Evolutionary conservation across 768 basidiomycete species (phyloP), one percentile per base, ranked within the genome.

Genomic region (Cystobasidium onofrii): DNA sequence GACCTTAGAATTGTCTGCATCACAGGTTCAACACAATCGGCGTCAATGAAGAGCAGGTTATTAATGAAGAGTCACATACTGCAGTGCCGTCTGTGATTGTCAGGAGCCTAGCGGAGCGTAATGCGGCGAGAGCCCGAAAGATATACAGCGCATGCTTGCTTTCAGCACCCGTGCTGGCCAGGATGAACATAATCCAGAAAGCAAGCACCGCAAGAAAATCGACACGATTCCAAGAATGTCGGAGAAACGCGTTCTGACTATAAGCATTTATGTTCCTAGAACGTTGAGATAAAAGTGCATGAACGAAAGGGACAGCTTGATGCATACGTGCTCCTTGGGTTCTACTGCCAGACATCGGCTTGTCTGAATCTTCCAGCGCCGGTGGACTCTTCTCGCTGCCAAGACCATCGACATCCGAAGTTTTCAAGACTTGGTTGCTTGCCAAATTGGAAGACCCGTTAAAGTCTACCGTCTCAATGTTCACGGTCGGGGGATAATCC

Each of bases 61-160:
- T n/a, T n/a, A n/a, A n/a, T n/a, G n/a, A 10, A 13, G 18, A 44
- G 39, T 1, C 12, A 83, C 89, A 80, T 77, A 91, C 91, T 23
- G 92, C 89, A 25, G 95, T 98, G 81, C 95, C 95, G 75, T 87
- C 87, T 1, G 94, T 95, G 73, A 97, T 87, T 3, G 92, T 86
- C 52, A 98, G 82, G 52, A 98, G 81, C 75, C 95, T 85, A 0
- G 90, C 87, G 1, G 87, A 89, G 76, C 95, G 84, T 20, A 97
- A 83, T 33, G 93, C 90, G 76, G 90, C 90, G 80, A 98, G 80
- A 0, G 93, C 93, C 52, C 93, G 85, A 79, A 97, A 97, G 36
- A 93, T 81, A 23, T 90, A 94, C 73, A 96, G 85, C 20, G 75
- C 75, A 1, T 80, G 76, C 1, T 87, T 87, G 12, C 85, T 83